Evolutionary conservation across 2,329 filamentous ascomycete species (phyloP), one percentile per base, ranked within the genome.

Genomic region (Pestalotiopsis sp.): DNA sequence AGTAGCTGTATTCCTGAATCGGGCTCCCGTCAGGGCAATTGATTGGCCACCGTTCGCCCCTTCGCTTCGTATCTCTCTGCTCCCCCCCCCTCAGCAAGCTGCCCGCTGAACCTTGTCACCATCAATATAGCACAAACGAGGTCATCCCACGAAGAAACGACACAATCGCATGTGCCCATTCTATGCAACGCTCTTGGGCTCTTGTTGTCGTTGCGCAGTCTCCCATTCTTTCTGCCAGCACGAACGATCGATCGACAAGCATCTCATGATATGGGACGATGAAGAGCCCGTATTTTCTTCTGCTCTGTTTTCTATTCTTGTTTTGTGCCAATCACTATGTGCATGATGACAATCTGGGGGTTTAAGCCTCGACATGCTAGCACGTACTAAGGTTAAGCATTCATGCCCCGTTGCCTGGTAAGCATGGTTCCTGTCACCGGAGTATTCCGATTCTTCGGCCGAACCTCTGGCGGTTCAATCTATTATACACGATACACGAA

Each of bases 41-140:
- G 61, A 64, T 64, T 64, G 61, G 61, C 48, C 61, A 64, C 61
- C 61, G 61, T 24, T 26, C 61, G 11, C 38, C 61, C n/a, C 40
- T 52, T 35, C 38, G 20, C 61, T 39, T 64, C n/a, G 59, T 35
- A 24, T 62, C 22, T 35, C 10, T 58, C 22, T 26, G 24, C 30
- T 20, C 5, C 26, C 30, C 11, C 13, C 26, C 30, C 11, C 13
- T 14, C 30, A n/a, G n/a, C 9, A 14, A 61, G 30, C 14, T 14
- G 17, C 11, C 61, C 11, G 24, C 35, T 52, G n/a, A 64, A 40
- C 61, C 61, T 44, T 64, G 61, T 59, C 61, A 7, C 38, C 30
- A 35, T 35, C 61, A 48, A 64, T 52, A 52, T 64, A 44, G 20
- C 35, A 64, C 61, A 64, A 64, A 64, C 61, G 61, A 64, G 38